A percentile compares a stretch with the other conserved stretches of the same genome.
phyloP scores from a whole-genome alignment of 1,284 basidiomycete genomes.

The Ganoderma resinaceum region DNA sequence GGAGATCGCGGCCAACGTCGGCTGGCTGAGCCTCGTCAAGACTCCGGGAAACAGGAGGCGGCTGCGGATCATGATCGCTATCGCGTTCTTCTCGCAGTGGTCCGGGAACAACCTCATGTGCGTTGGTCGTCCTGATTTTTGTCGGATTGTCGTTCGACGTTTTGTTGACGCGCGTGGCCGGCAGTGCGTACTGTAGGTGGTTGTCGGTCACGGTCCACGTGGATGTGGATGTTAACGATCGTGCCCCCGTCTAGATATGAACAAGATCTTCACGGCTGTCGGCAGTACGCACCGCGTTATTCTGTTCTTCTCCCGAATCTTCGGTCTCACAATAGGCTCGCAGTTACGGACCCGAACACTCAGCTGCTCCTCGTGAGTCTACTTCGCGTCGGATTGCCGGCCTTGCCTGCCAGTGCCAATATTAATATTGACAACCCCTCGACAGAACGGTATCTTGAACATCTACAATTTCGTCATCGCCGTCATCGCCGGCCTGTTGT shows the following conservation, averaged over 20 bases:
- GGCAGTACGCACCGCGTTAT: constrained; percentile 41
- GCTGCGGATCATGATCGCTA: constrained; percentile 60
- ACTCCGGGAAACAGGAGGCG: constrained; percentile 62
- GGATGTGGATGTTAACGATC: not conserved
- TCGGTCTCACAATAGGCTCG: not conserved
- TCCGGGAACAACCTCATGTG: constrained; percentile 68
- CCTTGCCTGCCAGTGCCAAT: not conserved
- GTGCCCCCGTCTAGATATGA: constrained; percentile 44
- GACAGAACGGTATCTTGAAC: constrained; percentile 57
- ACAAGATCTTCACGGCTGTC: constrained; percentile 58
- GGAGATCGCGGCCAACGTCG: constrained; percentile 48
- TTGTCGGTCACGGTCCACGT: not conserved
- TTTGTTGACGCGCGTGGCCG: not conserved
- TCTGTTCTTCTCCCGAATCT: not conserved
- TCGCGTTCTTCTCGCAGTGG: constrained; percentile 72
- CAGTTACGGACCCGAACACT: constrained; percentile 55
- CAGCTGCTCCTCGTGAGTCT: constrained; percentile 52
- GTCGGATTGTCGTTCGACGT: no score
- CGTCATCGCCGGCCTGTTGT: constrained; percentile 53
- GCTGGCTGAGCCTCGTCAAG: constrained; percentile 56
- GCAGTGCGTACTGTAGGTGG: constrained; percentile 40
- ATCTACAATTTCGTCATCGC: constrained; percentile 62
- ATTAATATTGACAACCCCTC: not conserved
- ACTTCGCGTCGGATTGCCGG: not conserved
- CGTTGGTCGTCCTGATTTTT: constrained; percentile 26